phyloP scores from a whole-genome alignment of 495 filamentous ascomycete species.

The Tetracladium setigerum region DNA sequence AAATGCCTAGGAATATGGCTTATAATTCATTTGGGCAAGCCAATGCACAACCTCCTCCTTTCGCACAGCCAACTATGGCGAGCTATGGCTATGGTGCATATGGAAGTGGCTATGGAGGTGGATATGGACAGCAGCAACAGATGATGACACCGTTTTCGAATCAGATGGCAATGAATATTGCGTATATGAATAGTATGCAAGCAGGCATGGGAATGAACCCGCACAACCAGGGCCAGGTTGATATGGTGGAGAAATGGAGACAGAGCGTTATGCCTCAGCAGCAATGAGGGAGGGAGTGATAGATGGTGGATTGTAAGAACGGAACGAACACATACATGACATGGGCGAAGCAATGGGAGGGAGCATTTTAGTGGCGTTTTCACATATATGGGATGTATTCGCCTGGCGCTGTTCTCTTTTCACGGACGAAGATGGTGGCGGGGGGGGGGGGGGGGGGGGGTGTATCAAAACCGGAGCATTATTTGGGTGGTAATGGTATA shows the following conservation, averaged over 20 bases:
- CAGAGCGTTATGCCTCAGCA: slow-evolving; percentile 55
- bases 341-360: too few relatives aligned
- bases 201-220: slow-evolving; percentile 31
- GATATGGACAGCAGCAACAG: slow-evolving; percentile 27
- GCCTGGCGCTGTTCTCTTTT: too few relatives aligned
- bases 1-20: slow-evolving; percentile 4
- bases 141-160: slow-evolving; percentile 15
- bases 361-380: too few relatives aligned
- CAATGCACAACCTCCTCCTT: background rate
- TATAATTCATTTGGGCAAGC: background rate
- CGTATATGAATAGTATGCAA: slow-evolving; percentile 17
- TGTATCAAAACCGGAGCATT: too few relatives aligned
- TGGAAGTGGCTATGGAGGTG: slow-evolving; percentile 16
- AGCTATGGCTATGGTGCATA: background rate
- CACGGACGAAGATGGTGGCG: too few relatives aligned
- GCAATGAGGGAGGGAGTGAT: too few relatives aligned
- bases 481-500: too few relatives aligned
- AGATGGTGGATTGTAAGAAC: too few relatives aligned
- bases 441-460: too few relatives aligned
- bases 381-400: too few relatives aligned
- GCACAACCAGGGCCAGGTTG: slow-evolving; percentile 54
- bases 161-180: slow-evolving; percentile 19
- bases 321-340: too few relatives aligned
- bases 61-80: background rate
- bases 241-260: slow-evolving; percentile 86